A percentile compares a stretch with the other conserved stretches of the same genome.
These are phyloP conservation scores for Lepidopterella palustris DNA, from an alignment of 495 filamentous ascomycete genomes.

Conservation along the genomic window DNA sequence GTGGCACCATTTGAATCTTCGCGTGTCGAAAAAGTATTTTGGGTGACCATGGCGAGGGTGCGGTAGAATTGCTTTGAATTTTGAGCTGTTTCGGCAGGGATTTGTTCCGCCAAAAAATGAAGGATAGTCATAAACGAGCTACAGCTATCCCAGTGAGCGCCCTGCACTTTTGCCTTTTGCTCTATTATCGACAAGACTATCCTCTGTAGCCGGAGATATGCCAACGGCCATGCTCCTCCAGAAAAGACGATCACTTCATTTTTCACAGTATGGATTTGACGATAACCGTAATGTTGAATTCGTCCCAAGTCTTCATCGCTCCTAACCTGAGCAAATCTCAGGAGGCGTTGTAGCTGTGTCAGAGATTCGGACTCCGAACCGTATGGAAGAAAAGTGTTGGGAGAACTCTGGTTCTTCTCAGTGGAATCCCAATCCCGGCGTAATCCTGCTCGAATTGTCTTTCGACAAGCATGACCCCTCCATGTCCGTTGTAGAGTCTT, in stretches of 20 bases:
- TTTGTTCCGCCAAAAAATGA: slow-evolving; percentile 23
- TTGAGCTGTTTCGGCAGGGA: slow-evolving; percentile 20
- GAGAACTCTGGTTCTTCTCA: slow-evolving; percentile 13
- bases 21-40: not conserved
- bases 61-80: slow-evolving; percentile 34
- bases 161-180: not conserved
- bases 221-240: slow-evolving; percentile 32
- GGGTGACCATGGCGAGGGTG: slow-evolving; percentile 25
- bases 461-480: slow-evolving; percentile 68
- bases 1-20: not conserved
- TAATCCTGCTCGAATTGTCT: slow-evolving; percentile 49
- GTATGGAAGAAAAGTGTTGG: slow-evolving; percentile 36
- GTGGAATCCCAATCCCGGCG: slow-evolving; percentile 61
- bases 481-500: slow-evolving; percentile 73
- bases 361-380: slow-evolving; percentile 42
- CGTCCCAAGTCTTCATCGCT: slow-evolving; percentile 31
- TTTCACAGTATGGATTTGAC: slow-evolving; percentile 32
- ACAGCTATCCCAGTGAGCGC: not conserved
- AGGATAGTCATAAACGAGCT: slow-evolving; percentile 11
- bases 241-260: slow-evolving; percentile 8
- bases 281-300: slow-evolving; percentile 31
- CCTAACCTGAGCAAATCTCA: slow-evolving; percentile 33
- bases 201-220: slow-evolving; percentile 33
- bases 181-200: slow-evolving; percentile 30
- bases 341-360: slow-evolving; percentile 32